Base-by-base conservation (phyloP, 805 yeast species). In the Nakazawaea ambrosiae region DNA sequence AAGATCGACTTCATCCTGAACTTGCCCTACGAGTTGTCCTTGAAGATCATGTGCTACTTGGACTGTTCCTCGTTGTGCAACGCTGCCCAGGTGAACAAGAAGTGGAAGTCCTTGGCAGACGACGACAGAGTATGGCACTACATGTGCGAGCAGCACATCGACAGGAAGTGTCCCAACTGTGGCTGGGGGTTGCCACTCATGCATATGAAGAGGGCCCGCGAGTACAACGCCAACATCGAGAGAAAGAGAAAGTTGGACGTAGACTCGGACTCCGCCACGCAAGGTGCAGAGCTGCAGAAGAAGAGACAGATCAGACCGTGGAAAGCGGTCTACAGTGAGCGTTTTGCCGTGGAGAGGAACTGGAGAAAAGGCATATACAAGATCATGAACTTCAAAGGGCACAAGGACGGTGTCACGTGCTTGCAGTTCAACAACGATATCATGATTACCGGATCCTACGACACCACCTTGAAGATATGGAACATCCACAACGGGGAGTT, bases 161-260 rank as follows among this genome's bases (percentile, higher is more conserved):
- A 92, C 61, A 72, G 95, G 43, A 92, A 92, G 58, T 92, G 98
- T 63, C 95, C 96, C 27, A 86, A 86, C 53, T 92, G 98, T 63
- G 98, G 98, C 12, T 92, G 98, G 98, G 98, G 98, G 4, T 68
- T 92, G 46, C 98, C 98, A 3, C 63, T 92, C 42, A 74, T 92
- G 76, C 96, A 88, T 51, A 86, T 88, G 78, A 83, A 81, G 54
- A 68, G 82, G 38, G 81, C 81, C 2, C 60, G 83, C 43, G 76
- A 76, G 50, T 61, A 56, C 47, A 54, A 40, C 20, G 34, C 28
- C 14, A 37, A 12, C 11, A 33, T 34, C 5, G 51, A 47, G n/a
- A 29, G 42, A 44, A 51, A 49, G 42, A 45, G 54, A 31, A 49
- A 47, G 32, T 39, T 46, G 15, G 51, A 50, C 22, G 55, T 51